phyloP scores from a whole-genome alignment of 805 yeast genomes.

The Metschnikowia borealis region DNA sequence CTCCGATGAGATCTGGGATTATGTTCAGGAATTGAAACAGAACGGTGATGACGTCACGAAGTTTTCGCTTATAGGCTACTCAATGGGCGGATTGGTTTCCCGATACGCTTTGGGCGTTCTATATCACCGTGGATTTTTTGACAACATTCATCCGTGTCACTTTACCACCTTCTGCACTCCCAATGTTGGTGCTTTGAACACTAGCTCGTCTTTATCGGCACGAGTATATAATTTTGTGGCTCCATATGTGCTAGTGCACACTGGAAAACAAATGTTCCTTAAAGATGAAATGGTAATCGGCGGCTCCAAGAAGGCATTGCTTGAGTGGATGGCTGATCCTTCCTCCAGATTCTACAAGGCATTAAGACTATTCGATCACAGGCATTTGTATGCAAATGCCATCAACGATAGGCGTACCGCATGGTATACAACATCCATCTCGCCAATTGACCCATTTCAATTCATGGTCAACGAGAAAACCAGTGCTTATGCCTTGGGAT shows the following conservation, averaged over 20 bases:
- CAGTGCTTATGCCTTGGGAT: slow-evolving; percentile 38
- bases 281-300: slow-evolving; percentile 27
- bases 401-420: slow-evolving; percentile 47
- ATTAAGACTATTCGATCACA: slow-evolving; percentile 6
- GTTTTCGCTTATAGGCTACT: slow-evolving; percentile 79
- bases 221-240: slow-evolving; percentile 58
- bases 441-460: slow-evolving; percentile 56
- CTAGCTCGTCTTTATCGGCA: slow-evolving; percentile 30
- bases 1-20: slow-evolving; percentile 53
- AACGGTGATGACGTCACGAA: slow-evolving; percentile 39
- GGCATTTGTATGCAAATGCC: slow-evolving; percentile 13
- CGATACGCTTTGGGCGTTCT: slow-evolving; percentile 77
- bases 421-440: slow-evolving; percentile 79
- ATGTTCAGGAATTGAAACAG: slow-evolving; percentile 6
- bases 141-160: slow-evolving; percentile 48
- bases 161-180: slow-evolving; percentile 51
- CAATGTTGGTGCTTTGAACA: slow-evolving; percentile 69
- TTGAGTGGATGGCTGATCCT: slow-evolving; percentile 16
- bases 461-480: slow-evolving; percentile 44
- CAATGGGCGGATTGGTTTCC: slow-evolving; percentile 80
- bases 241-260: slow-evolving; percentile 61
- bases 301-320: slow-evolving; percentile 8
- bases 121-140: slow-evolving; percentile 49
- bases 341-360: slow-evolving; percentile 12
- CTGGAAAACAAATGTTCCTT: slow-evolving; percentile 73